A percentile compares a stretch with the other conserved stretches of the same genome.
These are phyloP conservation scores for Aaosphaeria arxii DNA, from an alignment of 2,329 filamentous ascomycete species.

Conservation along the genomic window DNA sequence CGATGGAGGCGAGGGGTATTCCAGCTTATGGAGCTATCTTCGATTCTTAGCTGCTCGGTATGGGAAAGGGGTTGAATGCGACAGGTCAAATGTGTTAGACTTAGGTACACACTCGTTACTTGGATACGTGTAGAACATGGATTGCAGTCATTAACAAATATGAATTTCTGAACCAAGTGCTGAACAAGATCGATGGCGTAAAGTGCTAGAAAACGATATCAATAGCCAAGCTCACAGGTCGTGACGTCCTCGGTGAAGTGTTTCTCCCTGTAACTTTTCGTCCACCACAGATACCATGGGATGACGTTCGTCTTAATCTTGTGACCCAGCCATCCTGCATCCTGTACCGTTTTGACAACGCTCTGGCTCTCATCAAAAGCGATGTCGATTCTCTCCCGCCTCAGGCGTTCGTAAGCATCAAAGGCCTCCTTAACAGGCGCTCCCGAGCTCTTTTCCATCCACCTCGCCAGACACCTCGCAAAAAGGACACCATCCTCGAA, in stretches of 20 bases:
- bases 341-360: constrained; percentile 44
- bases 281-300: constrained; percentile 49
- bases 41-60: constrained; percentile 51
- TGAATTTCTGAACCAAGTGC: too few species aligned
- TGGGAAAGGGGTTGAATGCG: too few species aligned
- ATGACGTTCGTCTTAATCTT: constrained; percentile 44
- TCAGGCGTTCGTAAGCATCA: constrained; percentile 46
- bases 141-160: too few species aligned
- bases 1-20: constrained; percentile 64
- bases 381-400: constrained; percentile 43
- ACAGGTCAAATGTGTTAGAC: too few species aligned
- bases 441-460: constrained; percentile 37
- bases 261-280: constrained; percentile 38
- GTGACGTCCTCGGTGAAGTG: constrained; percentile 48
- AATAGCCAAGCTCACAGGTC: constrained; percentile 38
- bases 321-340: constrained; percentile 45
- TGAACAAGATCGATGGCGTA: too few species aligned
- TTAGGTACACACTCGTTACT: too few species aligned
- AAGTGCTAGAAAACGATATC: constrained; percentile 1
- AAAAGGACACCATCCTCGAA: constrained; percentile 53
- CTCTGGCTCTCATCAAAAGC: constrained; percentile 48
- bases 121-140: too few species aligned
- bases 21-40: constrained; percentile 73
- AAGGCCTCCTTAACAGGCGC: constrained; percentile 44
- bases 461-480: constrained; percentile 41